These are phyloP conservation scores for Metarhizium album DNA, from an alignment of 2,329 filamentous ascomycete species.

Conservation along the genomic window DNA sequence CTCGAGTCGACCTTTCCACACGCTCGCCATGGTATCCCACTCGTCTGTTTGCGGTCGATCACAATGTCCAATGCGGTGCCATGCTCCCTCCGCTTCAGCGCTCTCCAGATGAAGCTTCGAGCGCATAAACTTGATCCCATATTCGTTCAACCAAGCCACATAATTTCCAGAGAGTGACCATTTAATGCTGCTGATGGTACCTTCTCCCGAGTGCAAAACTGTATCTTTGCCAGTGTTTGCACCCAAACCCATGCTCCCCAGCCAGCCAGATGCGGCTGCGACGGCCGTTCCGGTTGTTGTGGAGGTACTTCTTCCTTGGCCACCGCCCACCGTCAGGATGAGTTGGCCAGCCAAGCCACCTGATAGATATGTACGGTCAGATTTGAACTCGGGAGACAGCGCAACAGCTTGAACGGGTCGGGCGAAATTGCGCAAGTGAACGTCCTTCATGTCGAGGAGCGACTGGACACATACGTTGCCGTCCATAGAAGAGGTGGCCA, in stretches of 20 bases:
- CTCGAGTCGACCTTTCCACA: slow-evolving; percentile 86
- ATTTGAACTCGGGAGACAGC: slow-evolving; percentile 89
- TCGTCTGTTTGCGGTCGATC: slow-evolving; percentile 75
- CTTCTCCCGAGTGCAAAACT: slow-evolving; percentile 83
- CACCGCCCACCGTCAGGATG: slow-evolving; percentile 74
- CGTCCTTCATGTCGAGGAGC: slow-evolving; percentile 77
- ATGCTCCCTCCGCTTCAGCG: slow-evolving; percentile 69
- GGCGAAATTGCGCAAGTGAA: slow-evolving; percentile 85
- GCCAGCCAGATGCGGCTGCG: slow-evolving; percentile 79
- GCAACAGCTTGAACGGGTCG: slow-evolving; percentile 86
- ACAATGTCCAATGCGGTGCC: slow-evolving; percentile 90
- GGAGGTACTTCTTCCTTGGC: slow-evolving; percentile 71
- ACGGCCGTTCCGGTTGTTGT: slow-evolving; percentile 78
- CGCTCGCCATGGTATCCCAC: slow-evolving; percentile 93
- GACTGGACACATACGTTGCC: slow-evolving; percentile 91
- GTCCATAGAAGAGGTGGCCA: slow-evolving; percentile 89
- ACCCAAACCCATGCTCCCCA: slow-evolving; percentile 77
- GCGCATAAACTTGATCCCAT: slow-evolving; percentile 96
- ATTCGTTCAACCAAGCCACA: slow-evolving; percentile 91
- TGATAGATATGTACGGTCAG: slow-evolving; percentile 78
- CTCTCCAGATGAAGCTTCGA: slow-evolving; percentile 72
- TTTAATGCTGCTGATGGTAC: slow-evolving; percentile 80
- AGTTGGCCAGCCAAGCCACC: slow-evolving; percentile 82
- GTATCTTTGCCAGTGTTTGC: slow-evolving; percentile 72
- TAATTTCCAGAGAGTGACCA: slow-evolving; percentile 92